phyloP scores from a whole-genome alignment of 495 filamentous ascomycete species.

The Penicillium alfredii region DNA sequence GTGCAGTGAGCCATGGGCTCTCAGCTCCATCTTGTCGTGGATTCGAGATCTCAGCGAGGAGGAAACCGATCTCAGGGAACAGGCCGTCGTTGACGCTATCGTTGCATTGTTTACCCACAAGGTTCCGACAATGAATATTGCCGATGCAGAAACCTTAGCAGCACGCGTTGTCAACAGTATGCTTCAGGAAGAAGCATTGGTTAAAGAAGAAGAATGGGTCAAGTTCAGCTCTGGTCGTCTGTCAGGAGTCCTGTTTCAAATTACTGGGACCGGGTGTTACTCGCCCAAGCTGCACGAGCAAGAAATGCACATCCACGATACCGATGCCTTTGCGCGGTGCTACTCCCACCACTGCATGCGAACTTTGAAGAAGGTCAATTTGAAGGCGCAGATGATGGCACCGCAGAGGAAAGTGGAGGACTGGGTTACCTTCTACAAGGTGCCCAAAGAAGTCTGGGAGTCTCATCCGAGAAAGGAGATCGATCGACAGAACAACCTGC shows the following conservation, averaged over 20 bases:
- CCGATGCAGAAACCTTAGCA: constrained; percentile 86
- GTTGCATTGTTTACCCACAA: constrained; percentile 91
- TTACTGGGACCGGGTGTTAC: constrained; percentile 92
- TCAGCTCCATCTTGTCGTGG: constrained; percentile 85
- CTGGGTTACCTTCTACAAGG: constrained; percentile 86
- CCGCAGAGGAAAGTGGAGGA: constrained; percentile 66
- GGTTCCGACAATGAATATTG: constrained; percentile 97
- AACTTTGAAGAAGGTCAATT: constrained; percentile 89
- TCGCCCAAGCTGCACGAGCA: constrained; percentile 72
- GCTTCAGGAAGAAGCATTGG: constrained; percentile 68
- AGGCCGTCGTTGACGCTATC: constrained; percentile 76
- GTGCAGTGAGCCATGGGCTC: constrained; percentile 87
- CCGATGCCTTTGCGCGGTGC: constrained; percentile 62
- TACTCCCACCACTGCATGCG: constrained; percentile 93
- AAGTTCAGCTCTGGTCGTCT: constrained; percentile 73
- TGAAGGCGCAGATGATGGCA: constrained; percentile 63
- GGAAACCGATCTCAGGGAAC: constrained; percentile 71
- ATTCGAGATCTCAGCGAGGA: constrained; percentile 83
- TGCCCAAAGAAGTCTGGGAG: constrained; percentile 70
- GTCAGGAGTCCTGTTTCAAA: constrained; percentile 84
- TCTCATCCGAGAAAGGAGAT: constrained; percentile 76
- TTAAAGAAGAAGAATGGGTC: constrained; percentile 96
- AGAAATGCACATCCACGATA: constrained; percentile 69
- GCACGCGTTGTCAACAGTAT: constrained; percentile 74
- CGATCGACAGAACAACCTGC: constrained; percentile 86